These are phyloP conservation scores for Rhodotorula mucilaginosa DNA, from an alignment of 1,284 basidiomycete genomes.

Conservation along the genomic window DNA sequence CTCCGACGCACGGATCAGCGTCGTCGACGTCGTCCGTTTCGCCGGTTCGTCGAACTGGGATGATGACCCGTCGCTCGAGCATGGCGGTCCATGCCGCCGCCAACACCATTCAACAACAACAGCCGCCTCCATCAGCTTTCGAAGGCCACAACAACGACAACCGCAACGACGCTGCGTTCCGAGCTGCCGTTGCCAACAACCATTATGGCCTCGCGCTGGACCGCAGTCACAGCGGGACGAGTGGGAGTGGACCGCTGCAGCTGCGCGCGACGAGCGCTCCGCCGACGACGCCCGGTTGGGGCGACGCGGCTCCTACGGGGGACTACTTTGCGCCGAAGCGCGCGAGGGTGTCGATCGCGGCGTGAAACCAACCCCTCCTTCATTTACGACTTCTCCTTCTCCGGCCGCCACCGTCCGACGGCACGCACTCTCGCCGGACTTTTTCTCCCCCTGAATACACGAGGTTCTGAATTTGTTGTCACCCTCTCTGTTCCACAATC, in stretches of 20 bases:
- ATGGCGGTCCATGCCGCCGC: neutral
- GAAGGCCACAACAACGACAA: neutral
- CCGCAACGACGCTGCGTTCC: neutral
- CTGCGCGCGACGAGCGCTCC: constrained; percentile 13
- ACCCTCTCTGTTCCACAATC: too few species aligned
- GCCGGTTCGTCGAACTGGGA: neutral
- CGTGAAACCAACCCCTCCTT: neutral
- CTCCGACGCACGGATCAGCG: neutral
- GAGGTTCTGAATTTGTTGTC: too few species aligned
- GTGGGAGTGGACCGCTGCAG: neutral
- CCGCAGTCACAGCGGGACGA: neutral
- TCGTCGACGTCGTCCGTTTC: neutral
- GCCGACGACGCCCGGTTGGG: constrained; percentile 18
- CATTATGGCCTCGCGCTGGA: neutral
- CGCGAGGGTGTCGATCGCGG: neutral
- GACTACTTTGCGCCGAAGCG: constrained; percentile 19
- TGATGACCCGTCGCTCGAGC: constrained; percentile 2
- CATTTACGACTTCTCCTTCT: neutral
- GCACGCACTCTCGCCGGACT: too few species aligned
- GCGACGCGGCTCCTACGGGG: neutral
- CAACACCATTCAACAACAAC: too few species aligned
- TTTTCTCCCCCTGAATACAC: too few species aligned
- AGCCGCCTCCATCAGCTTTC: too few species aligned
- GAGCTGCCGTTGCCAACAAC: neutral
- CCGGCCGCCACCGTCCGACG: neutral